A percentile compares a stretch with the other conserved stretches of the same genome.
Evolutionary conservation across 805 yeast genomes (phyloP).

Genomic region (Kurtzmaniella cleridarum): DNA sequence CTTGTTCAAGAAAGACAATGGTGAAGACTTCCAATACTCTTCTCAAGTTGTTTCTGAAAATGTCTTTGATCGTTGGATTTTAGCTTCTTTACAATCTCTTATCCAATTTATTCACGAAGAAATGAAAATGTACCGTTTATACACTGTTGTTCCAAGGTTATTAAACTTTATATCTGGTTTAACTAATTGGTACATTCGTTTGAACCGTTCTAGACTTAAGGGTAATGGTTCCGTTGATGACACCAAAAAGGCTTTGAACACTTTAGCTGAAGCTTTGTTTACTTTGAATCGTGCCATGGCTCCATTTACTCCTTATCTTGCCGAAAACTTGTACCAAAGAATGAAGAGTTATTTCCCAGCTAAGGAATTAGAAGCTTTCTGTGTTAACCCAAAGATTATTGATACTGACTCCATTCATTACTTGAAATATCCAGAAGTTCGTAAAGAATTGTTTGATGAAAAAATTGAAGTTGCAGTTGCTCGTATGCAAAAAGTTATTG

Average conservation of each 20-base stretch:
- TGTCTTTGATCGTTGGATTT: constrained; percentile 96
- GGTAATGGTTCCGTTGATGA: constrained; percentile 87
- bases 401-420: constrained; percentile 89
- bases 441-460: constrained; percentile 74
- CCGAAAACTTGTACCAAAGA: constrained; percentile 83
- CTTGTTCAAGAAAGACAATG: constrained; percentile 69
- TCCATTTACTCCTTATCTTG: constrained; percentile 94
- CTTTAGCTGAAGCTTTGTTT: constrained; percentile 84
- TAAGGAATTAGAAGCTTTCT: constrained; percentile 43
- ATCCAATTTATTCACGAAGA: constrained; percentile 81
- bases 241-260: constrained; percentile 80
- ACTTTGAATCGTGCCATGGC: constrained; percentile 95
- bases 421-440: constrained; percentile 82
- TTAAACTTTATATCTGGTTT: constrained; percentile 85
- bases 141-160: constrained; percentile 93
- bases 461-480: constrained; percentile 82
- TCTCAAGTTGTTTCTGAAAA: constrained; percentile 61
- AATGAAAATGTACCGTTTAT: constrained; percentile 85
- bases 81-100: constrained; percentile 93
- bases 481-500: constrained; percentile 96
- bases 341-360: constrained; percentile 59
- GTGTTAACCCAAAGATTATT: constrained; percentile 37
- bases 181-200: constrained; percentile 98
- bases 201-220: constrained; percentile 96
- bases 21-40: constrained; percentile 68